Base-by-base conservation (phyloP, 2,329 filamentous ascomycete species). In the Aureobasidium sp. region DNA sequence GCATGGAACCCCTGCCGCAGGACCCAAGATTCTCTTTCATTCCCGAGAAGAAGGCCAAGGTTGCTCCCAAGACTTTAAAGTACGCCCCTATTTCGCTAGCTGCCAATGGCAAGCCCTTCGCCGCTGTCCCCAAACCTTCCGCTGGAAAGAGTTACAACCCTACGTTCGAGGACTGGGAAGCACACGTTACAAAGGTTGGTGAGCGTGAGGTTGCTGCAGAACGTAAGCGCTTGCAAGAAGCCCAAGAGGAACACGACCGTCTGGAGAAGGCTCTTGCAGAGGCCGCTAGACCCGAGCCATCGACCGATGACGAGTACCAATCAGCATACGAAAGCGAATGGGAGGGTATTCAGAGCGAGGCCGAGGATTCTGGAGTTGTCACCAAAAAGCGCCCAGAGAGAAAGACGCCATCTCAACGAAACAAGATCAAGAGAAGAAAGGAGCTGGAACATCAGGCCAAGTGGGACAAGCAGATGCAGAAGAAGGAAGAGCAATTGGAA, bases 121-220 rank as follows among this genome's bases (percentile, higher is more conserved):
- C 90, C 1, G 87, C 91, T 2, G 88, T 99, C 0, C 81, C 83
- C 64, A 89, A 86, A 70, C 94, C 94, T 1, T 82, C 86, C 7
- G 90, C 87, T 17, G 91, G 90, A 63, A 90, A 87, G 74, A 96
- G 90, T 69, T 99, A 99, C 78, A 99, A 99, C 73, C 94, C 94
- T 0, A 79, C 84, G 6, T 95, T 95, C 68, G 83, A 85, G 66
- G 91, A 96, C 66, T 99, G 95, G 82, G 87, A 92, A 68, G 81
- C 84, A 9, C 84, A 93, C 17, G 78, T 96, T 48, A 81, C 83
- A 22, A 80, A 84, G 45, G 90, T 95, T 74, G 89, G 90, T 49
- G 82, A 87, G 62, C 90, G 89, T 75, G 92, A 88, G 15, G 79
- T 97, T 1, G 88, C 87, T 66, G 84, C 86, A 0, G 93, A 97